Conservation (phyloP, 1,284 basidiomycete species). For the Cutaneotrichosporon sp. region DNA sequence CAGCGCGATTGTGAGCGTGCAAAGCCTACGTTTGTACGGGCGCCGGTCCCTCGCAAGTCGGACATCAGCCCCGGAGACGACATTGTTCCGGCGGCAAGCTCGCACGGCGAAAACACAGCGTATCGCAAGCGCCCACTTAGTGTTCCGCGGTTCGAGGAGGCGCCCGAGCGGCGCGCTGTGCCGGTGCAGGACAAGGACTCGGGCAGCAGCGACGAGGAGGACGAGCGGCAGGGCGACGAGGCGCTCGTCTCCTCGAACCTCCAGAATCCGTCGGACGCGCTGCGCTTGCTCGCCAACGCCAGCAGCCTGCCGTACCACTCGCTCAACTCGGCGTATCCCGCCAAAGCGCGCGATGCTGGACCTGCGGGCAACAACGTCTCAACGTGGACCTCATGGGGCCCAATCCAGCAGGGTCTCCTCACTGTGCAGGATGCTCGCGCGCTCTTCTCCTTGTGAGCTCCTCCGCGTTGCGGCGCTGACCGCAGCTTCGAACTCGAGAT, state of each 20-base stretch:
- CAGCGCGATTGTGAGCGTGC: conserved; percentile 19
- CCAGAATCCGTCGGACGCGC: conserved; percentile 21
- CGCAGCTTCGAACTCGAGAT: conserved; percentile 20
- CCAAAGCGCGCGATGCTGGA: neutral
- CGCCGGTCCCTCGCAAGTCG: conserved; percentile 2
- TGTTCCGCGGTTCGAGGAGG: neutral
- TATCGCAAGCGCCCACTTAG: neutral
- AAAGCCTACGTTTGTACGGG: conserved; percentile 12
- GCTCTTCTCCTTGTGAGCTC: conserved; percentile 15
- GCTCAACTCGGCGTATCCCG: neutral
- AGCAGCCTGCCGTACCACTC: conserved; percentile 15
- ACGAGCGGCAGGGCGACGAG: conserved; percentile 4
- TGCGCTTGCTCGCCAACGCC: conserved; percentile 19
- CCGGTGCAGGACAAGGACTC: neutral
- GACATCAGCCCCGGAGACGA: neutral
- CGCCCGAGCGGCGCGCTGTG: neutral
- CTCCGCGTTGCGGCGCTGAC: neutral
- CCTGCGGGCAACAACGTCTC: conserved; percentile 6
- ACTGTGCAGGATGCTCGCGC: conserved; percentile 16
- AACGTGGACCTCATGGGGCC: conserved; percentile 15
- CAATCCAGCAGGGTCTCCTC: conserved; percentile 15
- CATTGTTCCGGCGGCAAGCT: neutral
- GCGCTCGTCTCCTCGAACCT: conserved; percentile 17
- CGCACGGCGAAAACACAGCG: neutral
- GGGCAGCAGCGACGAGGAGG: conserved; percentile 12